Conservation (phyloP, 202 grass and related monocot species). For the Dendrocalamus latiflorus region DNA sequence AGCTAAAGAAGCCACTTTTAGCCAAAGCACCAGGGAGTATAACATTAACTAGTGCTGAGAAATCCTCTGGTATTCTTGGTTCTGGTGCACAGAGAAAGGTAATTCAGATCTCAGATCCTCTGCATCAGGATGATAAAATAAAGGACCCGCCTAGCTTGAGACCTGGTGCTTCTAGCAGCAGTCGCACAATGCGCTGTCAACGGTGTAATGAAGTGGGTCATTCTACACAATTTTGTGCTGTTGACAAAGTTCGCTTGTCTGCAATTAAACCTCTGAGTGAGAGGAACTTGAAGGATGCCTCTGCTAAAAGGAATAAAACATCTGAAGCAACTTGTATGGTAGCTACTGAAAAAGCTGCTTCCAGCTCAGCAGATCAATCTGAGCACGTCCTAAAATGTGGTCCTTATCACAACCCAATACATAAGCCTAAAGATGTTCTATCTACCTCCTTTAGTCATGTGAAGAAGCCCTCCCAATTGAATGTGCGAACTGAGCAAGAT, state of each 20-base stretch:
- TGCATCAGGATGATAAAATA: constrained; percentile 30
- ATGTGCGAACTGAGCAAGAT: constrained; percentile 11
- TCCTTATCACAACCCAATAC: constrained; percentile 27
- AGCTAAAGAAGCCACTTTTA: constrained; percentile 48
- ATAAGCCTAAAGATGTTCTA: constrained; percentile 25
- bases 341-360: constrained; percentile 11
- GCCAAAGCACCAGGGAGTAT: constrained; percentile 32
- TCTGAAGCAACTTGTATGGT: constrained; percentile 20
- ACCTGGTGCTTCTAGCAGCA: constrained; percentile 22
- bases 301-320: constrained; percentile 36
- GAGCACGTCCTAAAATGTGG: constrained; percentile 34
- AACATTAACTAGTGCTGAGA: constrained; percentile 36
- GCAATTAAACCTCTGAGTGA: constrained; percentile 53
- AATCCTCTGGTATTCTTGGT: constrained; percentile 41
- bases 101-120: constrained; percentile 35
- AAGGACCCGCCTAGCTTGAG: constrained; percentile 41
- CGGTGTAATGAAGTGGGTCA: constrained; percentile 71
- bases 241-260: constrained; percentile 47
- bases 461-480: constrained; percentile 4
- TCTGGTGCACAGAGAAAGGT: constrained; percentile 32
- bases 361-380: constrained; percentile 29
- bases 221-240: constrained; percentile 52
- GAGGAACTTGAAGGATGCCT: constrained; percentile 44
- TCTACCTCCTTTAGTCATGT: constrained; percentile 20
- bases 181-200: constrained; percentile 41